phyloP scores from a whole-genome alignment of 257 asterid species.

The Solanum ossicruentum region DNA sequence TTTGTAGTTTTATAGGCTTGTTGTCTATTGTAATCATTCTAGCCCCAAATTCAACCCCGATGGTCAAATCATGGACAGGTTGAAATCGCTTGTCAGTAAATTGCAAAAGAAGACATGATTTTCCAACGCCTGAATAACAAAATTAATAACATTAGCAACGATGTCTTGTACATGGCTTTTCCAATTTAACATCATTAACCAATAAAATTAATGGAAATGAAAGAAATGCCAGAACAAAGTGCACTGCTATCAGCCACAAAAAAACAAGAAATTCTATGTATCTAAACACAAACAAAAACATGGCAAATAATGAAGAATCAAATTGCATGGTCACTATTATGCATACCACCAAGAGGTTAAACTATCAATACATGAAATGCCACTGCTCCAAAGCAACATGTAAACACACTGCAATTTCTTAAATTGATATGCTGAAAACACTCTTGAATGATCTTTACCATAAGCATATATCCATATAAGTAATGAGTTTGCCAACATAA shows the following conservation, averaged over 20 bases:
- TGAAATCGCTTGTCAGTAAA: constrained; percentile 77
- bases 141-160: not conserved
- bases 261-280: not conserved
- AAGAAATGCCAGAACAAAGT: not conserved
- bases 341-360: not conserved
- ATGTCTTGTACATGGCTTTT: not conserved
- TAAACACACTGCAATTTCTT: not conserved
- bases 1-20: constrained; percentile 64
- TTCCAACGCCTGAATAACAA: constrained; percentile 57
- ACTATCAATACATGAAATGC: not conserved
- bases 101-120: constrained; percentile 76
- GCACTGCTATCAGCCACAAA: not conserved
- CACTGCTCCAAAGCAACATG: not conserved
- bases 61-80: constrained; percentile 76
- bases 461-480: not conserved
- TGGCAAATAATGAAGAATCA: not conserved
- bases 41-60: constrained; percentile 73
- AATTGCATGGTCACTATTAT: not conserved
- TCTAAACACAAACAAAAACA: not conserved
- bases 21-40: constrained; percentile 60
- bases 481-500: not conserved
- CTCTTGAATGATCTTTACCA: not conserved
- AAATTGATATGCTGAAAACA: not conserved
- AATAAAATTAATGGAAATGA: not conserved
- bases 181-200: not conserved